Conservation (phyloP, 139 green algal species). For the Zygnema cylindricum region DNA sequence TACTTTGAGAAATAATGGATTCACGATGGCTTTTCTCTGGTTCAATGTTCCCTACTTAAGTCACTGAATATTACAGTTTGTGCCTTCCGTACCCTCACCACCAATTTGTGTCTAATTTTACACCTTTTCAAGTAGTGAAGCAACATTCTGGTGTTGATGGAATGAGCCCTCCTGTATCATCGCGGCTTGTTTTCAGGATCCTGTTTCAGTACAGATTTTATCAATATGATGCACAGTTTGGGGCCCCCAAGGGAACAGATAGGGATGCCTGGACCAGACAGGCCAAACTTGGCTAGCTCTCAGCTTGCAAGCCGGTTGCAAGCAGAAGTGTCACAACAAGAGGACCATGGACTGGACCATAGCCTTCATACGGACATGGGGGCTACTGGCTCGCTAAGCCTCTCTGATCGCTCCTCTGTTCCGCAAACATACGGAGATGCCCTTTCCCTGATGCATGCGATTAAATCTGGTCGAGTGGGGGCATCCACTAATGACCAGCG, state of each 20-base stretch:
- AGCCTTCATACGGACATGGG: neutral
- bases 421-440: neutral
- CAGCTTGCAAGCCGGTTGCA: neutral
- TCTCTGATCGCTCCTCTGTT: neutral
- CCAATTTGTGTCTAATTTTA: no score
- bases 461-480: neutral
- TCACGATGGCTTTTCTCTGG: neutral
- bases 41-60: neutral
- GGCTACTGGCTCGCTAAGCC: neutral
- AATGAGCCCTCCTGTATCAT: neutral
- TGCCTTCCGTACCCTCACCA: no score
- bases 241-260: neutral
- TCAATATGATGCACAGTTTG: neutral
- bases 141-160: neutral
- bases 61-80: no score
- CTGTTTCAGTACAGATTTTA: neutral
- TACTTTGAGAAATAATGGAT: no score
- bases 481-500: slow-evolving; percentile 12
- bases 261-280: neutral
- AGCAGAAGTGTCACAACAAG: neutral
- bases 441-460: neutral
- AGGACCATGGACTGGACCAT: neutral
- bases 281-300: neutral
- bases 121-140: no score
- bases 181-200: neutral